phyloP scores from a whole-genome alignment of 176 grass and related monocot genomes.

The Thinopyrum elongatum region DNA sequence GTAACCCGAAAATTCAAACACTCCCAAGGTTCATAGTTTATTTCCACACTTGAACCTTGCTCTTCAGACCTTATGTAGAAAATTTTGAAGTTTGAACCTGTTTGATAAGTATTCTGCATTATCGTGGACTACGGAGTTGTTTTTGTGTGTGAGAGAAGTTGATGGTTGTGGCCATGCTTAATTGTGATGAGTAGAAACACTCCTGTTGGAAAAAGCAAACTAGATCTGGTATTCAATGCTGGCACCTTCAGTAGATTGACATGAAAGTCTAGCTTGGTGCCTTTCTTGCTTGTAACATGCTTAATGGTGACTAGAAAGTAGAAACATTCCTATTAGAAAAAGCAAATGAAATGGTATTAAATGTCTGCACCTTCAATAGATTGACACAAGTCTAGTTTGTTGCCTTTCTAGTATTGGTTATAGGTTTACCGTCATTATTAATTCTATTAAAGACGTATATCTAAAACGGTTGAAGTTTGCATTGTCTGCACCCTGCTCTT shows the following conservation, averaged over 20 bases:
- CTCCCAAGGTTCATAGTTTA: constrained; percentile 54
- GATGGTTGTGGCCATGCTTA: not conserved
- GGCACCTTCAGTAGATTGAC: not conserved
- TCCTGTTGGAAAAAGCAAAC: not conserved
- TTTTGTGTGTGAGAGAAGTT: not conserved
- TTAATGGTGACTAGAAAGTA: not conserved
- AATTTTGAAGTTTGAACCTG: not conserved
- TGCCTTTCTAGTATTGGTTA: not conserved
- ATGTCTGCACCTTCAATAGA: not conserved
- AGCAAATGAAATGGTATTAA: not conserved
- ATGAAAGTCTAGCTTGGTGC: not conserved
- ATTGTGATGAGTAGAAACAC: constrained; percentile 8
- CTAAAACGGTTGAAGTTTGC: not conserved
- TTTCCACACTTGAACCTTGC: not conserved
- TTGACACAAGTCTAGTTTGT: not conserved
- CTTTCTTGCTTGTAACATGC: not conserved
- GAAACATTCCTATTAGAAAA: not conserved
- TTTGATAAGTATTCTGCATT: not conserved
- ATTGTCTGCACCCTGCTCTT: constrained; percentile 8
- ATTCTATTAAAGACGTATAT: not conserved
- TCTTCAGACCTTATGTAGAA: not conserved
- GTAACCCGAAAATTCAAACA: constrained; percentile 70
- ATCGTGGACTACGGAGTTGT: not conserved
- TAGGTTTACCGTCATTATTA: not conserved
- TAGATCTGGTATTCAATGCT: not conserved